phyloP scores from a whole-genome alignment of 768 basidiomycete genomes.

The Collybiopsis confluens region DNA sequence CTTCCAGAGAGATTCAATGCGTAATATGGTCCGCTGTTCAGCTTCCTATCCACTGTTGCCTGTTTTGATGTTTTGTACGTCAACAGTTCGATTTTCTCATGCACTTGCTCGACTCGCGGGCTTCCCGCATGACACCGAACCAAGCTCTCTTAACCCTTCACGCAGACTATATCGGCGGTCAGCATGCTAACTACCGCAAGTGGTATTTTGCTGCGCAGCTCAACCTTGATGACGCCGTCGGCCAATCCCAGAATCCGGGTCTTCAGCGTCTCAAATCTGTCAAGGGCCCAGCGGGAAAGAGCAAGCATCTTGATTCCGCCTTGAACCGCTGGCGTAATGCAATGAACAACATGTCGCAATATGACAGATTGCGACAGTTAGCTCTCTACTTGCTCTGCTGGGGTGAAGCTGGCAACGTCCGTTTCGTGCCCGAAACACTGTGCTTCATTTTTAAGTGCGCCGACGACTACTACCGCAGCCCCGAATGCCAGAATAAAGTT shows the following conservation, averaged over 20 bases:
- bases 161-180: conserved; percentile 98
- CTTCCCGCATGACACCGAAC: conserved; percentile 97
- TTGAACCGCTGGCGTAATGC: conserved; percentile 95
- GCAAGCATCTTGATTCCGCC: conserved; percentile 89
- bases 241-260: conserved; percentile 90
- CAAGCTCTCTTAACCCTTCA: conserved; percentile 96
- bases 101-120: conserved; percentile 95
- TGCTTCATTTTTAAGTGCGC: conserved; percentile 99
- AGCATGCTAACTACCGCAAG: conserved; percentile 98
- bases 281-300: conserved; percentile 52
- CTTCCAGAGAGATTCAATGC: conserved; percentile 94
- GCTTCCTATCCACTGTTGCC: conserved; percentile 6
- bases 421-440: conserved; percentile 93
- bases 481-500: conserved; percentile 92
- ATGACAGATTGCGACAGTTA: conserved; percentile 94
- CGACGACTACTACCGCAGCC: conserved; percentile 97
- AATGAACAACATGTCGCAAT: conserved; percentile 99
- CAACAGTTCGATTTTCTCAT: conserved; percentile 92
- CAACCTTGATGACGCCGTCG: conserved; percentile 98
- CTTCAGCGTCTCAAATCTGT: conserved; percentile 85
- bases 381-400: conserved; percentile 95
- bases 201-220: conserved; percentile 99
- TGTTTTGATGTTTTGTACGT: conserved; percentile 8
- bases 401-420: conserved; percentile 97
- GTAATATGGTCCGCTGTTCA: conserved; percentile 70